Percentiles rank a stretch among this genome's conserved stretches.
Evolutionary conservation across 73 alveolate species (phyloP).

Genomic region (Paramecium caudatum): DNA sequence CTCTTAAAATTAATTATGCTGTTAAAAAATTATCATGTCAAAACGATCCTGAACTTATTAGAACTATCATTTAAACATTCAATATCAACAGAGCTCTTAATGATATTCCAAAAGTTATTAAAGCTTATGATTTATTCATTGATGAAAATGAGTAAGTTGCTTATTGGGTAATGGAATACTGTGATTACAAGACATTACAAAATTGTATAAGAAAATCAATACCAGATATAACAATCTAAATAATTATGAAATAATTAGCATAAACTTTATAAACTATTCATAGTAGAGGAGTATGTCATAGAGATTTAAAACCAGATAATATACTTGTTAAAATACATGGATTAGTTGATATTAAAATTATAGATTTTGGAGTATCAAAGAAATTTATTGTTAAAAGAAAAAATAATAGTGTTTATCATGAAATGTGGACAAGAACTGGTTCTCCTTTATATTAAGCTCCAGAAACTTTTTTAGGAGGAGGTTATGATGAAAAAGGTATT

Average conservation of each 20-base stretch:
- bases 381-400: not conserved
- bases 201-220: not conserved
- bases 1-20: constrained; percentile 64
- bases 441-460: constrained; percentile 39
- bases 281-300: constrained; percentile 77
- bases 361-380: constrained; percentile 65
- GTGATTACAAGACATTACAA: not conserved
- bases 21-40: constrained; percentile 17
- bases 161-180: constrained; percentile 59
- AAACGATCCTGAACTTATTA: constrained; percentile 45
- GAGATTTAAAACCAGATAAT: constrained; percentile 85
- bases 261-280: constrained; percentile 74
- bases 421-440: constrained; percentile 72
- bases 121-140: constrained; percentile 40
- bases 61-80: constrained; percentile 36
- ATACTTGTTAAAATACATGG: constrained; percentile 38
- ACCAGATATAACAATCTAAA: not conserved
- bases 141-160: constrained; percentile 6
- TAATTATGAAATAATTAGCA: constrained; percentile 1
- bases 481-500: constrained; percentile 60
- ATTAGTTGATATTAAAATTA: not conserved
- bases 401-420: not conserved
- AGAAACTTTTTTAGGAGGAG: constrained; percentile 43
- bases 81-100: constrained; percentile 50
- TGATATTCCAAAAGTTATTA: not conserved